Evolutionary conservation across 2,329 filamentous ascomycete genomes (phyloP), one percentile per base, ranked within the genome.

Genomic region (Basipetospora chlamydospora): DNA sequence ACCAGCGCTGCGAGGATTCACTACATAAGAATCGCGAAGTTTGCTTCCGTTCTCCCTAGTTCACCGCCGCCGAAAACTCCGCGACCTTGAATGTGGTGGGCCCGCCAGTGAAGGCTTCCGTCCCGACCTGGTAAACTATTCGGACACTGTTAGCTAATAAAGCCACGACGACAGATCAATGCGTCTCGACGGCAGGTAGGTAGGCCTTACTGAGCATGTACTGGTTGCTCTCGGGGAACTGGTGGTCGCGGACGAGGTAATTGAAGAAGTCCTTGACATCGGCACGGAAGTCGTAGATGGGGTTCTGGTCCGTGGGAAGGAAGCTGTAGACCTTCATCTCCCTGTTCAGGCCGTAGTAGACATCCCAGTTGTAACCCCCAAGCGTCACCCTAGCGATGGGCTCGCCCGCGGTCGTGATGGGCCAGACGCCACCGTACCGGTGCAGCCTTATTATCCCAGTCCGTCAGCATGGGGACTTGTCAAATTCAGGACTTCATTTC

Each of bases 311-410:
- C 2, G 41, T 6, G 21, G 41, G 44, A 41, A 51, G 36, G 43
- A 51, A 78, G 45, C 63, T 50, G 16, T 35, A 35, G 15, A 35
- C 33, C 23, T 28, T n/a, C 33, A 60, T 73, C 28, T 52, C 46
- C 18, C 67, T 66, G 43, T 76, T 75, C 15, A 55, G 56, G 10
- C 73, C 73, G 35, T 59, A 60, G 49, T 63, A 75, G 29, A 77
- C 52, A 34, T 69, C 62, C 61, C 64, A 77, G n/a, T 16, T 26
- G n/a, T 10, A 16, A 2, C 33, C 33, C 11, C 33, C 33, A 28
- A 46, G 25, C 47, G 26, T 67, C 17, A 64, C 57, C 1, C 59
- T 68, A 3, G 61, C 68, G 41, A 73, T 59, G 2, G 65, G 45
- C 13, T 55, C 57, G 35, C 71, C 70, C 6, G 32, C 39, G 28